These are phyloP conservation scores for Thraustotheca clavata DNA, from an alignment of 352 stramenopile species.

Conservation along the genomic window DNA sequence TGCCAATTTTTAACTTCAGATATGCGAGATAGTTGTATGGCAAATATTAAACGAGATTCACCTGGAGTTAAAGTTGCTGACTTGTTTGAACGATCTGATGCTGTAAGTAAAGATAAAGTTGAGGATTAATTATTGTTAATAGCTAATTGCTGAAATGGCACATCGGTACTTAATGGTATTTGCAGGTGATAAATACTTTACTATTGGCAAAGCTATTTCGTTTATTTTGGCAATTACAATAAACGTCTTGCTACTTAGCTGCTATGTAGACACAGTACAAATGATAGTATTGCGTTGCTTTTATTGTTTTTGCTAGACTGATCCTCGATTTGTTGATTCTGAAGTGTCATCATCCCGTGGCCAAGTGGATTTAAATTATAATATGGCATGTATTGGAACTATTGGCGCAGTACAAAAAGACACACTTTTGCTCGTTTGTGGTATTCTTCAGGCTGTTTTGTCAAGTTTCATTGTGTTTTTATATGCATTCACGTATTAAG, in stretches of 20 bases:
- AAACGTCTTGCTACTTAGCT: not conserved
- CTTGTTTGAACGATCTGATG: constrained; percentile 11
- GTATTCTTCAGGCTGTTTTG: not conserved
- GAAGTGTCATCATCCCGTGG: not conserved
- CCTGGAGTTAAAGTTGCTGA: constrained; percentile 2
- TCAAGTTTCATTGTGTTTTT: not conserved
- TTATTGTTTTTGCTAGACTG: not conserved
- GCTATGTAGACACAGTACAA: constrained; percentile 12
- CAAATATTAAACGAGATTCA: not conserved
- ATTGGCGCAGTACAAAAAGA: constrained; percentile 78
- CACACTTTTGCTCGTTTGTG: constrained; percentile 24
- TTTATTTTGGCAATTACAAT: constrained; percentile 1
- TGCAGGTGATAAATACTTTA: constrained; percentile 5
- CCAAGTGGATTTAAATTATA: not conserved
- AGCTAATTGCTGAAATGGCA: constrained; percentile 14
- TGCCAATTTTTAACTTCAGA: constrained; percentile 13
- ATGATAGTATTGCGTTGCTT: no score
- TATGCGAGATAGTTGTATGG: constrained; percentile 9
- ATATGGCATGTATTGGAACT: constrained; percentile 36
- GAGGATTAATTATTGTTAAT: not conserved
- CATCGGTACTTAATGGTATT: constrained; percentile 13
- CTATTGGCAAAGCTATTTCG: not conserved
- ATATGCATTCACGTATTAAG: constrained; percentile 7
- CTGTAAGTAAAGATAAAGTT: not conserved
- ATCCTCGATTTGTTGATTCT: not conserved